A percentile compares a stretch with the other conserved stretches of the same genome.
These are phyloP conservation scores for Malbranchea cinnamomea DNA, from an alignment of 2,329 filamentous ascomycete species.

Conservation along the genomic window DNA sequence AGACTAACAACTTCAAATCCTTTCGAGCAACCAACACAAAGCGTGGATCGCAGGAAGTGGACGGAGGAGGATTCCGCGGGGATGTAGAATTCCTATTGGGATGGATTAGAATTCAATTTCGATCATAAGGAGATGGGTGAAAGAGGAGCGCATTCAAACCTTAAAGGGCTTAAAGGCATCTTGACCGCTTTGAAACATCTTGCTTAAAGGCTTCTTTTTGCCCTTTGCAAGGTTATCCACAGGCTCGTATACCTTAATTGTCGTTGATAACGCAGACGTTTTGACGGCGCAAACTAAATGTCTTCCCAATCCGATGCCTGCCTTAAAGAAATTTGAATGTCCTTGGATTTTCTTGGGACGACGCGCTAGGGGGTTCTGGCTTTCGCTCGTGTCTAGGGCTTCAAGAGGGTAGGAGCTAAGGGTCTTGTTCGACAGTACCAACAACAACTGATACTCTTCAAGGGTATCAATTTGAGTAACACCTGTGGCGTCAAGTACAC, in stretches of 20 bases:
- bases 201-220: slow-evolving; percentile 88
- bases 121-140: background rate
- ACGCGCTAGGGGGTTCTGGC: slow-evolving; percentile 57
- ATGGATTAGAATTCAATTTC: background rate
- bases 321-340: slow-evolving; percentile 97
- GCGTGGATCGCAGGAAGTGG: slow-evolving; percentile 90
- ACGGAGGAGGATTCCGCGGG: slow-evolving; percentile 96
- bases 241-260: slow-evolving; percentile 98
- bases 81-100: slow-evolving; percentile 74
- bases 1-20: slow-evolving; percentile 96
- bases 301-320: slow-evolving; percentile 82
- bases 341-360: slow-evolving; percentile 91
- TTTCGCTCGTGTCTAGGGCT: slow-evolving; percentile 70
- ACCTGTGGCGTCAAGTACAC: slow-evolving; percentile 69
- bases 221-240: slow-evolving; percentile 88
- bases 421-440: slow-evolving; percentile 87
- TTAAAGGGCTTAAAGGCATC: slow-evolving; percentile 95
- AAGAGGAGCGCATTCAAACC: slow-evolving; percentile 17
- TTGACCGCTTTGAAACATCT: slow-evolving; percentile 87
- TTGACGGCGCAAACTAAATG: slow-evolving; percentile 96
- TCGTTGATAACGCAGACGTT: slow-evolving; percentile 80
- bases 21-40: slow-evolving; percentile 88
- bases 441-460: slow-evolving; percentile 81
- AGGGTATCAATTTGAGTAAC: slow-evolving; percentile 94
- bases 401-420: slow-evolving; percentile 79